A percentile compares a stretch with the other conserved stretches of the same genome.
phyloP scores from a whole-genome alignment of 495 filamentous ascomycete species.

The Penicillium mononematosum region DNA sequence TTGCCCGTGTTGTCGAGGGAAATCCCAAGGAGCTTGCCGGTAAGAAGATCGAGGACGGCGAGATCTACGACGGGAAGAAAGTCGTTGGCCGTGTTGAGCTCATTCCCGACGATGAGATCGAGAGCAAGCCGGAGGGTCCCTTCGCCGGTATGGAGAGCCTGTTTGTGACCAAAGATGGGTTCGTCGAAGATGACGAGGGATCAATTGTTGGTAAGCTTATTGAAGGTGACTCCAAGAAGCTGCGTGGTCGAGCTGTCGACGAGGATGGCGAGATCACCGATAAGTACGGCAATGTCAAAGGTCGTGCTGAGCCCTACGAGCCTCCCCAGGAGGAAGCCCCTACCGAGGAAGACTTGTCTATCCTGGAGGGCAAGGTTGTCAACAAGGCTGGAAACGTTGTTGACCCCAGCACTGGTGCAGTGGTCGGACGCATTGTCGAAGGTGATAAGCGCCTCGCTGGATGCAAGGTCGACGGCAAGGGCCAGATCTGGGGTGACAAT shows the following conservation, averaged over 20 bases:
- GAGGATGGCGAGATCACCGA: slow-evolving; percentile 83
- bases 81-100: slow-evolving; percentile 72
- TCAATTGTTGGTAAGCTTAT: slow-evolving; percentile 69
- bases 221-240: slow-evolving; percentile 72
- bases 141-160: slow-evolving; percentile 75
- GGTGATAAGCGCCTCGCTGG: slow-evolving; percentile 73
- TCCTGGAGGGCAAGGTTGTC: slow-evolving; percentile 76
- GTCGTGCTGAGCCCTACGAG: slow-evolving; percentile 70
- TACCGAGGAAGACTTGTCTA: slow-evolving; percentile 58
- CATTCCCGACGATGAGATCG: slow-evolving; percentile 69
- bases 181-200: slow-evolving; percentile 66
- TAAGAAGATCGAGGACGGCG: slow-evolving; percentile 67
- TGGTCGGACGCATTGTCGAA: slow-evolving; percentile 73
- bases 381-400: slow-evolving; percentile 87
- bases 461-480: slow-evolving; percentile 77
- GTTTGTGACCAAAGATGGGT: slow-evolving; percentile 65
- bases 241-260: slow-evolving; percentile 75
- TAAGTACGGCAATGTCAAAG: slow-evolving; percentile 74
- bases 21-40: slow-evolving; percentile 65
- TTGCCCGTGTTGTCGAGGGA: slow-evolving; percentile 68
- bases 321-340: slow-evolving; percentile 51
- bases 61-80: slow-evolving; percentile 72
- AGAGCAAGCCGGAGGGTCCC: slow-evolving; percentile 65
- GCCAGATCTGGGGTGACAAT: slow-evolving; percentile 76
- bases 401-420: slow-evolving; percentile 62